These are phyloP conservation scores for Phytophthora tubulina DNA, from an alignment of 352 stramenopile genomes.

Conservation along the genomic window DNA sequence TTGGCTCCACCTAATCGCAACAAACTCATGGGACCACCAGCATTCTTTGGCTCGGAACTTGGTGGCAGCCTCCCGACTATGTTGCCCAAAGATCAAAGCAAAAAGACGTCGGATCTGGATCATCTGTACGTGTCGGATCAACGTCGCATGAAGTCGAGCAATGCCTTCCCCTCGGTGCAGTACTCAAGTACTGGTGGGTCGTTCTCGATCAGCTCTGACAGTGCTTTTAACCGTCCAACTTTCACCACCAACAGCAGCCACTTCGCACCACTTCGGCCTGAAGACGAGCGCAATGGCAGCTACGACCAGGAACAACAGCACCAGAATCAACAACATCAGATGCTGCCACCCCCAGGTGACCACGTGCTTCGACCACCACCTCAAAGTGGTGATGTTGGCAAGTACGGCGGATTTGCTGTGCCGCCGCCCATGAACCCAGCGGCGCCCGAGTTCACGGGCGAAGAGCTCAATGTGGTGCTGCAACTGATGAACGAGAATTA, in stretches of 20 bases:
- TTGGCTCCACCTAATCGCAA: slow-evolving; percentile 32
- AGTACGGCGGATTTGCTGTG: slow-evolving; percentile 61
- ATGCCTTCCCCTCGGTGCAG: slow-evolving; percentile 37
- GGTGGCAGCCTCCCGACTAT: slow-evolving; percentile 43
- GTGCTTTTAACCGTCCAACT: slow-evolving; percentile 27
- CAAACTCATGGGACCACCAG: slow-evolving; percentile 49
- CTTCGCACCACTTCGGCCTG: slow-evolving; percentile 40
- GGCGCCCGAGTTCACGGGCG: slow-evolving; percentile 75
- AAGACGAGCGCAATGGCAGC: slow-evolving; percentile 35
- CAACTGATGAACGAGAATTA: slow-evolving; percentile 84
- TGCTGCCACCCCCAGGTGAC: slow-evolving; percentile 40
- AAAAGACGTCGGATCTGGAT: slow-evolving; percentile 44
- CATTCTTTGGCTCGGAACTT: slow-evolving; percentile 40
- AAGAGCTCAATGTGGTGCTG: slow-evolving; percentile 81
- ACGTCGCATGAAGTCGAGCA: slow-evolving; percentile 31
- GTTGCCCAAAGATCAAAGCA: slow-evolving; percentile 51
- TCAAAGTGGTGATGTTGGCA: slow-evolving; percentile 48
- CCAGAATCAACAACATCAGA: slow-evolving; percentile 34
- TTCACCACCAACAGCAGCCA: slow-evolving; percentile 39
- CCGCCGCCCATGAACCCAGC: slow-evolving; percentile 74
- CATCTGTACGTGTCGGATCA: slow-evolving; percentile 47
- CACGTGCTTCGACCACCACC: slow-evolving; percentile 73
- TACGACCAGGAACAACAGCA: slow-evolving; percentile 46
- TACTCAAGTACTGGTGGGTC: slow-evolving; percentile 25
- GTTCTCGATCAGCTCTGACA: slow-evolving; percentile 45